These are phyloP conservation scores for Globisporangium parvum DNA, from an alignment of 352 stramenopile genomes.

Conservation along the genomic window DNA sequence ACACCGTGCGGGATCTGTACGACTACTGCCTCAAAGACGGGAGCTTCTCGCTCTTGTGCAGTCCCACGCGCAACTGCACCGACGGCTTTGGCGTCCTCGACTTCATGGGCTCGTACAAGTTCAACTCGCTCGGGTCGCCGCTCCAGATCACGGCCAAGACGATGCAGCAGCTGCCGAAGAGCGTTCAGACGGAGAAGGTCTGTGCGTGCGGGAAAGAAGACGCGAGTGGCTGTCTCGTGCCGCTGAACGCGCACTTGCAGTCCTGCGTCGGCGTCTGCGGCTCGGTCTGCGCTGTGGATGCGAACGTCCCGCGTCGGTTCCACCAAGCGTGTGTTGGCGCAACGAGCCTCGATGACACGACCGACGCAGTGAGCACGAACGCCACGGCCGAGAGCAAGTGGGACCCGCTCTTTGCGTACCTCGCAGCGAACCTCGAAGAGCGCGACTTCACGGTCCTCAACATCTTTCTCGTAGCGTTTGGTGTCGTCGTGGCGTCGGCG, in stretches of 20 bases:
- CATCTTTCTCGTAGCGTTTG: conserved; percentile 45
- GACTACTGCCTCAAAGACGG: conserved; percentile 60
- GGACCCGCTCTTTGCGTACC: conserved; percentile 26
- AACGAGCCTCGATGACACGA: conserved; percentile 8
- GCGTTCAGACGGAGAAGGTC: conserved; percentile 37
- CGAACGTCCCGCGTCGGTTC: conserved; percentile 30
- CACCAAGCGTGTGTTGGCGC: conserved; percentile 31
- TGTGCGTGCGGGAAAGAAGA: conserved; percentile 33
- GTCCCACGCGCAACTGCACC: conserved; percentile 42
- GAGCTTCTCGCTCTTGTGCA: conserved; percentile 45
- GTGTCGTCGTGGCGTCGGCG: conserved; percentile 25
- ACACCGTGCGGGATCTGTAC: conserved; percentile 66
- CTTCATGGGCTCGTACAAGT: conserved; percentile 63
- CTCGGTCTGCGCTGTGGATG: conserved; percentile 42
- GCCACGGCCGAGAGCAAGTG: conserved; percentile 22
- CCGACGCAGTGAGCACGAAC: conserved; percentile 5
- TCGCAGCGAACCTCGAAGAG: conserved; percentile 31
- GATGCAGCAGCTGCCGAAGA: conserved; percentile 36
- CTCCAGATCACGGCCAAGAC: conserved; percentile 68
- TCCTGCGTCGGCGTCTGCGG: conserved; percentile 57
- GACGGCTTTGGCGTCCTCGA: conserved; percentile 43
- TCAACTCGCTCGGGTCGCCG: conserved; percentile 53
- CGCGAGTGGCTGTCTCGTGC: conserved; percentile 36
- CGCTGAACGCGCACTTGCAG: conserved; percentile 38
- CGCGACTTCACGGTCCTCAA: conserved; percentile 46